Evolutionary conservation across 176 grass and related monocot species (phyloP).

Genomic region (Neostapfia colusana): DNA sequence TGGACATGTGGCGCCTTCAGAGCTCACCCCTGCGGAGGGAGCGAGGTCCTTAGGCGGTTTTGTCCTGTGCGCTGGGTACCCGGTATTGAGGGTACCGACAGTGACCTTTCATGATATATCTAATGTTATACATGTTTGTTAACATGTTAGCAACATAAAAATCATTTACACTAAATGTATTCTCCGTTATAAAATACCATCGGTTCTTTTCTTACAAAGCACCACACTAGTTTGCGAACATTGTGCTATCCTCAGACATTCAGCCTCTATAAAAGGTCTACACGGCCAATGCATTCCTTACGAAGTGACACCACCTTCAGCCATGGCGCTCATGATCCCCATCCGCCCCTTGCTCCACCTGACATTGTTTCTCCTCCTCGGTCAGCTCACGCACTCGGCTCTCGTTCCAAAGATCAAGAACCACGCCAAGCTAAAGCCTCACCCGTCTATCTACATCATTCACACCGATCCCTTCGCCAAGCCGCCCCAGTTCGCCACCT

Average conservation of each 20-base stretch:
- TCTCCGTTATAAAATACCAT: too few species aligned
- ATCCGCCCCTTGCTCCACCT: neutral
- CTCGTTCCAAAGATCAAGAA: neutral
- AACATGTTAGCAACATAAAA: too few species aligned
- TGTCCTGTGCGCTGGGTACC: too few species aligned
- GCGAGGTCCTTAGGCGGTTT: too few species aligned
- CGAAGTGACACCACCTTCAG: neutral
- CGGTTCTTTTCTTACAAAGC: too few species aligned
- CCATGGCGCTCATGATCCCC: neutral
- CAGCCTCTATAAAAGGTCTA: neutral
- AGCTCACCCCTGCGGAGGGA: too few species aligned
- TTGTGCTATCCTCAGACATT: neutral
- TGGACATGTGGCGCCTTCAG: too few species aligned
- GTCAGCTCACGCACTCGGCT: neutral
- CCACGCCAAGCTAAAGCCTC: neutral
- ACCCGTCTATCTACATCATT: conserved; percentile 5
- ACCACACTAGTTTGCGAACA: too few species aligned
- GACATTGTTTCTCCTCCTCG: neutral
- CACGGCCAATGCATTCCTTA: neutral
- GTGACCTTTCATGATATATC: too few species aligned
- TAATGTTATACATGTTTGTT: too few species aligned
- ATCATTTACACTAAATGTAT: too few species aligned
- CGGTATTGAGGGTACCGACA: too few species aligned
- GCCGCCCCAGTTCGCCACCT: conserved; percentile 22
- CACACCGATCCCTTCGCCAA: conserved; percentile 3